Percentiles rank a stretch among this genome's conserved stretches.
Evolutionary conservation across 345 rosid genomes (phyloP).

Genomic region (Syzygium jambos): DNA sequence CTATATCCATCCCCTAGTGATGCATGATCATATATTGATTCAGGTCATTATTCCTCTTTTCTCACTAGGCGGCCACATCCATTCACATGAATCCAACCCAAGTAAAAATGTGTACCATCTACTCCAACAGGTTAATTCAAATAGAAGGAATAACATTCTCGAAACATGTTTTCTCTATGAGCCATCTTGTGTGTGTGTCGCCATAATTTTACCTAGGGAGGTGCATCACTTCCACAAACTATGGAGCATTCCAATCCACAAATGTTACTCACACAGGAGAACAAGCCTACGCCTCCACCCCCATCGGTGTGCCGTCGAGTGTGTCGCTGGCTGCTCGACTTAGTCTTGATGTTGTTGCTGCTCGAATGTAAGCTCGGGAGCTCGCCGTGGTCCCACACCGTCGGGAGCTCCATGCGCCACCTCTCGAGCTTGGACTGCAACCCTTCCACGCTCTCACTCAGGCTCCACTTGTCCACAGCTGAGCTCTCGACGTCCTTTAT

Average conservation of each 20-base stretch:
- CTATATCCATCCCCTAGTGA: background rate
- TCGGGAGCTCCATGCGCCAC: constrained; percentile 75
- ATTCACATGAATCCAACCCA: background rate
- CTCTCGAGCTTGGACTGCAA: constrained; percentile 69
- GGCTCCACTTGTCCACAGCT: constrained; percentile 37
- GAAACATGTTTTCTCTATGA: background rate
- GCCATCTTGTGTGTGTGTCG: background rate
- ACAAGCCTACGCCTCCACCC: constrained; percentile 25
- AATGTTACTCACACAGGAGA: constrained; percentile 59
- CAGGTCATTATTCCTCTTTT: background rate
- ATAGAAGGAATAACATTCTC: background rate
- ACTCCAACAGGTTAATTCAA: background rate
- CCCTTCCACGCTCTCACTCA: constrained; percentile 67
- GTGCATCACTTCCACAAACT: constrained; percentile 34
- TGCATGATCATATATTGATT: background rate
- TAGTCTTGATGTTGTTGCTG: background rate
- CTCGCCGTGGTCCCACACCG: constrained; percentile 40
- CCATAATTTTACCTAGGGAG: constrained; percentile 6
- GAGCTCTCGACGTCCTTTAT: constrained; percentile 47
- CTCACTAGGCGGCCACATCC: background rate
- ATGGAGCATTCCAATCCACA: constrained; percentile 72
- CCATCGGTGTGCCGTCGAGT: constrained; percentile 26
- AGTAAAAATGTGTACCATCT: background rate
- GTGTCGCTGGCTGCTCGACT: constrained; percentile 11
- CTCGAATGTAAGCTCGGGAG: constrained; percentile 20